Evolutionary conservation across 768 basidiomycete species (phyloP).

Genomic region (Suillus variegatus): DNA sequence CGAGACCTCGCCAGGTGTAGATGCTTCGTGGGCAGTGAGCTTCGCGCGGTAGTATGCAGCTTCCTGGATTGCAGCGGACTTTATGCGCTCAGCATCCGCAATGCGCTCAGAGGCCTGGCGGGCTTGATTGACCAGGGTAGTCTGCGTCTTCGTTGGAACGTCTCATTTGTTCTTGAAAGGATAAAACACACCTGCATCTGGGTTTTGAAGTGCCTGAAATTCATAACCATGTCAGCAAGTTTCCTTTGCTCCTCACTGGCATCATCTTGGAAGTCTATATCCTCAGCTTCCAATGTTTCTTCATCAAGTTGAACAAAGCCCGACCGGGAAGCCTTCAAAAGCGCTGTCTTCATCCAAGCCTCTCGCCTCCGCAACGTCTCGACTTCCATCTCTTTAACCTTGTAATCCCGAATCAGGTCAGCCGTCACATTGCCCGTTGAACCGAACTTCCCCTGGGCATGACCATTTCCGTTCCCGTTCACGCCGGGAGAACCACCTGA

Average conservation of each 20-base stretch:
- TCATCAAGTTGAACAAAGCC: constrained; percentile 75
- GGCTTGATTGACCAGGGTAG: constrained; percentile 74
- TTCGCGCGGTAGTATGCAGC: constrained; percentile 96
- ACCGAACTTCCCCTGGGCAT: constrained; percentile 43
- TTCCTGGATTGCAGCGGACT: constrained; percentile 83
- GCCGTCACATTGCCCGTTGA: constrained; percentile 72
- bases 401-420: constrained; percentile 78
- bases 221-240: constrained; percentile 70
- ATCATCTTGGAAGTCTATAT: constrained; percentile 35
- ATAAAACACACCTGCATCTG: constrained; percentile 70
- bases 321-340: constrained; percentile 70
- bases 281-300: constrained; percentile 42
- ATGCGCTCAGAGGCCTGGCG: constrained; percentile 75
- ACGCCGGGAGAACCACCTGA: constrained; percentile 44
- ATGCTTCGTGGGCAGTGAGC: constrained; percentile 79
- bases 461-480: constrained; percentile 50
- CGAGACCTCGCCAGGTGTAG: constrained; percentile 60
- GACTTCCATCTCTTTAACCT: constrained; percentile 79
- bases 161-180: neutral
- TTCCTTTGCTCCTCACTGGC: constrained; percentile 45
- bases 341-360: constrained; percentile 82
- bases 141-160: constrained; percentile 40
- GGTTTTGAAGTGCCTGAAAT: constrained; percentile 87
- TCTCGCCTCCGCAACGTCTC: constrained; percentile 76
- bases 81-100: constrained; percentile 76